These are phyloP conservation scores for Tephrocybe sp. DNA, from an alignment of 768 basidiomycete genomes.

Conservation along the genomic window DNA sequence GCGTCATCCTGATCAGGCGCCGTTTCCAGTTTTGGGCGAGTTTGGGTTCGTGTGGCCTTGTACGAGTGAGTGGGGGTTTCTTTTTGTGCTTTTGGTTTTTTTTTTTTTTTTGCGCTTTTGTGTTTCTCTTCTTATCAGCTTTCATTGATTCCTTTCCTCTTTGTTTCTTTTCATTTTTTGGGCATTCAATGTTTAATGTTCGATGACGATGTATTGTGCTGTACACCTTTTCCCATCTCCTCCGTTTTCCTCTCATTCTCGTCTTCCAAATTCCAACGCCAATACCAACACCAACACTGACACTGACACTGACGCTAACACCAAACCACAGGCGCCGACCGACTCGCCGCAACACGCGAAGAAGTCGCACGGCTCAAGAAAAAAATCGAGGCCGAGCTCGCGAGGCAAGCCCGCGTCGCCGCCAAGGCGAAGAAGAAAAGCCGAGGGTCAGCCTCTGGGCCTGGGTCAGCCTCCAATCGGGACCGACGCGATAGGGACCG, in stretches of 20 bases:
- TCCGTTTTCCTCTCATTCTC: too few relatives aligned
- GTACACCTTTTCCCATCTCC: too few relatives aligned
- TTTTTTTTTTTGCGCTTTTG: neutral
- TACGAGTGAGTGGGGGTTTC: constrained; percentile 60
- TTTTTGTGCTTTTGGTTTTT: constrained; percentile 19
- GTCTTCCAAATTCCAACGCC: too few relatives aligned
- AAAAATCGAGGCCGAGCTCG: constrained; percentile 73
- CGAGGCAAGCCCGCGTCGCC: constrained; percentile 48
- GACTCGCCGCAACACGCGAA: constrained; percentile 63
- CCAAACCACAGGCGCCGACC: constrained; percentile 71
- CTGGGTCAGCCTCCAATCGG: too few relatives aligned
- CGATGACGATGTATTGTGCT: too few relatives aligned
- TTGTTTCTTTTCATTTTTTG: too few relatives aligned
- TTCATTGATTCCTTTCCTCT: too few relatives aligned
- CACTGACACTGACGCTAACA: neutral
- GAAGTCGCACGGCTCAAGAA: constrained; percentile 64
- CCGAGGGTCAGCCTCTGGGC: constrained; percentile 7
- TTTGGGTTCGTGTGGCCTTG: constrained; percentile 65
- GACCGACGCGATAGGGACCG: too few relatives aligned
- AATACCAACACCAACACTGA: neutral
- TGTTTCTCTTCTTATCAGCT: too few relatives aligned
- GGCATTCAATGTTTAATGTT: too few relatives aligned
- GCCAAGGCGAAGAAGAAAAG: constrained; percentile 23
- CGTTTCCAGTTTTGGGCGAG: constrained; percentile 42
- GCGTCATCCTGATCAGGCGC: constrained; percentile 40